Evolutionary conservation across 305 asterid species (phyloP).

Genomic region (Plantago coronopus): DNA sequence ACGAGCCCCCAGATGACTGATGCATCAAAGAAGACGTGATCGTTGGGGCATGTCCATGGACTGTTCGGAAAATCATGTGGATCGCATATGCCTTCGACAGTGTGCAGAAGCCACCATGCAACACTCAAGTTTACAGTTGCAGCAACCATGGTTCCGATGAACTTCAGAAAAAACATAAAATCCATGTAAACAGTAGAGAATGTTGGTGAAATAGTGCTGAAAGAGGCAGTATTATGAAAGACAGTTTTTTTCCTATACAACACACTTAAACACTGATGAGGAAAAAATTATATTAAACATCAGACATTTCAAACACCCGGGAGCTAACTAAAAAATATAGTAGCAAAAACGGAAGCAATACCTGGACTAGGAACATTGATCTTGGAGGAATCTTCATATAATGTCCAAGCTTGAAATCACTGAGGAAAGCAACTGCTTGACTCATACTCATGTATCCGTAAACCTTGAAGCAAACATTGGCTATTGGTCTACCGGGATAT

Average conservation of each 20-base stretch:
- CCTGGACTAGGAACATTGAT: conserved; percentile 88
- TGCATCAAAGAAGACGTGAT: conserved; percentile 67
- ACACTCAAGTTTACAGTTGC: conserved; percentile 63
- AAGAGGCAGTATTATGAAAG: no score
- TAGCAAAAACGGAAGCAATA: conserved; percentile 21
- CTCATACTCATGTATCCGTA: conserved; percentile 86
- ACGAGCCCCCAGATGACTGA: conserved; percentile 90
- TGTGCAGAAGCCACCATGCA: conserved; percentile 69
- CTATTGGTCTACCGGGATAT: conserved; percentile 81
- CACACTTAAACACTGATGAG: no score
- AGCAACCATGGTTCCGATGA: conserved; percentile 61
- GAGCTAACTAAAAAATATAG: no score
- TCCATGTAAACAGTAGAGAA: background rate
- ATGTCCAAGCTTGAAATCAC: conserved; percentile 87
- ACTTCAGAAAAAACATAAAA: conserved; percentile 30
- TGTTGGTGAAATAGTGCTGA: background rate
- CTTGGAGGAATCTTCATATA: conserved; percentile 86
- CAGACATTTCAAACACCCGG: no score
- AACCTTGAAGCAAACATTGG: conserved; percentile 77
- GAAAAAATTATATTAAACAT: no score
- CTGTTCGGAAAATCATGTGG: conserved; percentile 45
- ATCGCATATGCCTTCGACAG: conserved; percentile 53
- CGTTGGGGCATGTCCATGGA: conserved; percentile 79
- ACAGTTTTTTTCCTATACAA: no score
- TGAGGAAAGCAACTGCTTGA: conserved; percentile 77